Base-by-base conservation (phyloP, 768 basidiomycete genomes). In the Leccinum uliginosum region DNA sequence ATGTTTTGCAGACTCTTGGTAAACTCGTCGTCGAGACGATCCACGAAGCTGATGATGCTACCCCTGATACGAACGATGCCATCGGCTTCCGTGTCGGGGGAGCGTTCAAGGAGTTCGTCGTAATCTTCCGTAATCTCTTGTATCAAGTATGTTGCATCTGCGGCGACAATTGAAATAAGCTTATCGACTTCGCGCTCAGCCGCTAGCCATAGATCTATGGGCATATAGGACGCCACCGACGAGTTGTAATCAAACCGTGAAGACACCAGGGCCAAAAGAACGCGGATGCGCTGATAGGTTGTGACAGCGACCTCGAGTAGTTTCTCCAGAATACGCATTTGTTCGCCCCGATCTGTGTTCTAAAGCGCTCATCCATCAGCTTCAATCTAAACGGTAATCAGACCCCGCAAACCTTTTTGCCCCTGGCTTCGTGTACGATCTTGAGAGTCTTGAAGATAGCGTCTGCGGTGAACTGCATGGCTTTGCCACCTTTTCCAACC, bases 221-320 rank as follows among this genome's bases (percentile, higher is more conserved):
- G 93, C 88, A 99, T 97, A 68, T 93, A 85, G 1, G 86, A 83
- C 8, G 88, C 78, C 55, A 88, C 82, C 21, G 87, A 91, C 23
- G 92, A 87, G 71, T 93, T 95, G 78, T 97, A 98, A 75, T 99
- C 97, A 70, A 98, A 97, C 45, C 94, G 89, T 9, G 94, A 91
- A 3, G 95, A 93, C 64, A 98, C 84, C 54, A 98, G 83, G 15
- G 94, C 89, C 51, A 99, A 83, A 32, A 98, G 84, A 30, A 99
- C 93, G 54, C 97, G 89, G 58, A 99, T 94, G 62, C 85, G 86
- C 68, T 96, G 93, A 72, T 99, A 99, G 0, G 91, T 76, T 5
- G 93, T 96, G 12, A 80, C 82, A 6, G 94, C 86, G 14, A 95
- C 89, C 65, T 88, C 86, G 11, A 96, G 79, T 12, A 98, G 79